A percentile compares a stretch with the other conserved stretches of the same genome.
Conservation (phyloP, 768 basidiomycete genomes). For the Naganishia vaughanmartiniae region DNA sequence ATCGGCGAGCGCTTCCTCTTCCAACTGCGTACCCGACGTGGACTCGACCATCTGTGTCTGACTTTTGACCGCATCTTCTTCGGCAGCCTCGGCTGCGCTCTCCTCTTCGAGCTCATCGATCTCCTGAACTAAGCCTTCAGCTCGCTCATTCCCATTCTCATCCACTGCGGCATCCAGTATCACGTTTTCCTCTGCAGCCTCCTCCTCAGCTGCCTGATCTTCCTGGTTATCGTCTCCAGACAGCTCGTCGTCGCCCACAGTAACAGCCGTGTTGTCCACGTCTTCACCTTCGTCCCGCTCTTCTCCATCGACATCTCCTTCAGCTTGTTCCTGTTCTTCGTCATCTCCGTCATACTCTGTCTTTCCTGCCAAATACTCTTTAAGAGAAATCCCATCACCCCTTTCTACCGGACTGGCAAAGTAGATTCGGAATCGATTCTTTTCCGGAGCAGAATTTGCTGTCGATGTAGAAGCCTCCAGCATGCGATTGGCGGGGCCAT, state of each 20-base stretch:
- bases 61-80: conserved; percentile 56
- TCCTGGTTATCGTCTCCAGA: conserved; percentile 8
- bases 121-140: background rate
- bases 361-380: conserved; percentile 25
- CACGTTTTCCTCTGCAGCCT: conserved; percentile 4
- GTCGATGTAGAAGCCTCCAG: conserved; percentile 27
- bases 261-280: background rate
- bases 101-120: background rate
- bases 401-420: conserved; percentile 51
- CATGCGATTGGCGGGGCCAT: conserved; percentile 42
- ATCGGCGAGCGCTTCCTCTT: conserved; percentile 27
- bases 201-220: background rate
- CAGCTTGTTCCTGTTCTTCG: conserved; percentile 21
- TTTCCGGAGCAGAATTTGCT: conserved; percentile 37
- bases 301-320: conserved; percentile 8
- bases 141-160: background rate
- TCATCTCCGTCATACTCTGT: conserved; percentile 6
- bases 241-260: conserved; percentile 8
- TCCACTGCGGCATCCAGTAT: background rate
- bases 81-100: conserved; percentile 9
- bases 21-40: conserved; percentile 17
- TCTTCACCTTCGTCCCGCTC: conserved; percentile 14
- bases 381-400: conserved; percentile 23
- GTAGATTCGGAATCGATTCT: conserved; percentile 55
- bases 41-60: conserved; percentile 32